Conservation (phyloP, 768 basidiomycete genomes). For the Boletus vinaceobasis region DNA sequence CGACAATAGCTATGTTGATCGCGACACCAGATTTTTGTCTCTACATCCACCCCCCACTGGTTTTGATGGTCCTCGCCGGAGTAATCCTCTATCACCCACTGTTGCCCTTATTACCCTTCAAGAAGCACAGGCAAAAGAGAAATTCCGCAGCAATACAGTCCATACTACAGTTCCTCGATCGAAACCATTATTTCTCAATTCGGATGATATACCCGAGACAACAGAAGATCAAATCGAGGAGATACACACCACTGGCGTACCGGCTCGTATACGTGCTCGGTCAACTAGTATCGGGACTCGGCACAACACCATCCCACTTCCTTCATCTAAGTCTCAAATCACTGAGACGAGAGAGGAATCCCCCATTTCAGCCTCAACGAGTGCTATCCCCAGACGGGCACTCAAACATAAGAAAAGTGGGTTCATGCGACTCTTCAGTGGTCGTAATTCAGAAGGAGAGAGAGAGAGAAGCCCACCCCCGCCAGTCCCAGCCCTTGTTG, state of each 20-base stretch:
- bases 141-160: conserved; percentile 50
- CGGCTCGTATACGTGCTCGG: conserved; percentile 43
- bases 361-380: conserved; percentile 9
- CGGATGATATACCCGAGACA: conserved; percentile 27
- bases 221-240: conserved; percentile 21
- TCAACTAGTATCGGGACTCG: conserved; percentile 61
- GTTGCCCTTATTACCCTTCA: conserved; percentile 73
- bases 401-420: conserved; percentile 79
- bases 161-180: conserved; percentile 28
- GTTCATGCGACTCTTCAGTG: conserved; percentile 75
- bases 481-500: conserved; percentile 53
- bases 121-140: conserved; percentile 69
- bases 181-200: conserved; percentile 32
- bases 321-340: conserved; percentile 37
- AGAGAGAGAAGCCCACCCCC: conserved; percentile 44
- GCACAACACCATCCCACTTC: conserved; percentile 37
- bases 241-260: conserved; percentile 21
- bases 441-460: conserved; percentile 33
- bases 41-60: conserved; percentile 32
- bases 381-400: conserved; percentile 36
- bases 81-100: conserved; percentile 45
- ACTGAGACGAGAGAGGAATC: conserved; percentile 45
- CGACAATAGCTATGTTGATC: conserved; percentile 28
- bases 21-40: conserved; percentile 28
- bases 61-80: conserved; percentile 46